Percentiles rank a stretch among this genome's conserved stretches.
phyloP scores from a whole-genome alignment of 73 alveolate species.

The Paramecium caudatum region DNA sequence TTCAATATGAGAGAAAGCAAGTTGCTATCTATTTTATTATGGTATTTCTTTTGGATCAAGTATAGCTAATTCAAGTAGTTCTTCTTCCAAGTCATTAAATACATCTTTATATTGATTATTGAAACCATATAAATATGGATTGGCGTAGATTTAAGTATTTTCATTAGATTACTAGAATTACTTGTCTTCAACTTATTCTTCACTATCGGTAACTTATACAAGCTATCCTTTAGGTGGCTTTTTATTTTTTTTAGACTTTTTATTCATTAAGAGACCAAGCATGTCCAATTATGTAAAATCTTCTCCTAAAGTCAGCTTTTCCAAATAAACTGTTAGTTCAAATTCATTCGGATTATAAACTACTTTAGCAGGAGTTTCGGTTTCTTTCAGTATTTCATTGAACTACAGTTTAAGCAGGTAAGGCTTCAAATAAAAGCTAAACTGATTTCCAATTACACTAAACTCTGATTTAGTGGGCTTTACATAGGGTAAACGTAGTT shows the following conservation, averaged over 20 bases:
- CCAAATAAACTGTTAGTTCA: slow-evolving; percentile 1
- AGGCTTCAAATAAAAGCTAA: slow-evolving; percentile 44
- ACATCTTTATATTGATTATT: slow-evolving; percentile 28
- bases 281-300: not conserved
- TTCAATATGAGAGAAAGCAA: not conserved
- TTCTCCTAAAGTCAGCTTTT: slow-evolving; percentile 49
- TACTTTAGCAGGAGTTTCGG: not conserved
- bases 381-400: not conserved
- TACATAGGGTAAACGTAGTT: slow-evolving; percentile 33
- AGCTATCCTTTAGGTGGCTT: not conserved
- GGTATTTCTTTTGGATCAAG: slow-evolving; percentile 39
- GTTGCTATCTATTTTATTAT: not conserved
- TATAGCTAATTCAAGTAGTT: slow-evolving; percentile 23
- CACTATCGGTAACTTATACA: not conserved
- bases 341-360: slow-evolving; percentile 31
- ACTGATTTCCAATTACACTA: not conserved
- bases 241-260: not conserved
- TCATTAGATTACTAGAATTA: not conserved
- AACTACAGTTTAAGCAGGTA: slow-evolving; percentile 7
- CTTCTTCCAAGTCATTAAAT: slow-evolving; percentile 43
- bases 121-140: slow-evolving; percentile 45
- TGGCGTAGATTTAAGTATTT: not conserved
- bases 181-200: not conserved
- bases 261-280: slow-evolving; percentile 1
- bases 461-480: slow-evolving; percentile 52